These are phyloP conservation scores for Platismatia glauca DNA, from an alignment of 495 filamentous ascomycete genomes.

Conservation along the genomic window DNA sequence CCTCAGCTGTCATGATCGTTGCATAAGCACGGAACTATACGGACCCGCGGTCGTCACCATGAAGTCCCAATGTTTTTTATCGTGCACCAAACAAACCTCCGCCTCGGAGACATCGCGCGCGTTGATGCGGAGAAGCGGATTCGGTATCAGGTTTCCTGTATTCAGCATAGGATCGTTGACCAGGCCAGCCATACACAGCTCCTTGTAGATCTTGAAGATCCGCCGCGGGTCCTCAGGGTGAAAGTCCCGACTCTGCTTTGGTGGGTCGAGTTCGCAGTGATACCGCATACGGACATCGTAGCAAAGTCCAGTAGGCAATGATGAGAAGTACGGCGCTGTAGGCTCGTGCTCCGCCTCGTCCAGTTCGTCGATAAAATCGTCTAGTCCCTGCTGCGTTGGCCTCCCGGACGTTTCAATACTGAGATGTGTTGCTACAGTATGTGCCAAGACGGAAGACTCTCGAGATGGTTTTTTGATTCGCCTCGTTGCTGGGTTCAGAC, in stretches of 20 bases:
- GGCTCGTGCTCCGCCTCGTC: constrained; percentile 13
- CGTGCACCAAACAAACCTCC: constrained; percentile 74
- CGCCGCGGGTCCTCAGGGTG: constrained; percentile 92
- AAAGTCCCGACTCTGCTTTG: constrained; percentile 46
- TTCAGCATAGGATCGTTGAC: constrained; percentile 47
- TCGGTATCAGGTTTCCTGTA: constrained; percentile 39
- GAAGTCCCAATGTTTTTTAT: constrained; percentile 64
- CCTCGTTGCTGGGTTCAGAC: neutral
- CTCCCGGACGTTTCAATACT: constrained; percentile 13
- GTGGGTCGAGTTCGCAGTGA: constrained; percentile 69
- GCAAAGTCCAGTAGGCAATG: constrained; percentile 59
- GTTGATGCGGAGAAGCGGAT: constrained; percentile 65
- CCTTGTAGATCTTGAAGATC: constrained; percentile 82
- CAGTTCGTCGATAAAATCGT: constrained; percentile 13
- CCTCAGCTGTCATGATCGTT: neutral
- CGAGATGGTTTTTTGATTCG: constrained; percentile 6
- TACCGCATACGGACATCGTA: constrained; percentile 92
- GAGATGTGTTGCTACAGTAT: constrained; percentile 17
- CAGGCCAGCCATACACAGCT: constrained; percentile 68
- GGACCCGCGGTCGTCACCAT: constrained; percentile 52
- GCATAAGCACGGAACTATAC: constrained; percentile 24
- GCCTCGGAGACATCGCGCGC: constrained; percentile 63
- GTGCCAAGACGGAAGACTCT: constrained; percentile 17
- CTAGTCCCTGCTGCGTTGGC: constrained; percentile 5
- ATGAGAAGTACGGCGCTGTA: constrained; percentile 15